phyloP scores from a whole-genome alignment of 441 rosid genomes.

The Gossypium davidsonii region DNA sequence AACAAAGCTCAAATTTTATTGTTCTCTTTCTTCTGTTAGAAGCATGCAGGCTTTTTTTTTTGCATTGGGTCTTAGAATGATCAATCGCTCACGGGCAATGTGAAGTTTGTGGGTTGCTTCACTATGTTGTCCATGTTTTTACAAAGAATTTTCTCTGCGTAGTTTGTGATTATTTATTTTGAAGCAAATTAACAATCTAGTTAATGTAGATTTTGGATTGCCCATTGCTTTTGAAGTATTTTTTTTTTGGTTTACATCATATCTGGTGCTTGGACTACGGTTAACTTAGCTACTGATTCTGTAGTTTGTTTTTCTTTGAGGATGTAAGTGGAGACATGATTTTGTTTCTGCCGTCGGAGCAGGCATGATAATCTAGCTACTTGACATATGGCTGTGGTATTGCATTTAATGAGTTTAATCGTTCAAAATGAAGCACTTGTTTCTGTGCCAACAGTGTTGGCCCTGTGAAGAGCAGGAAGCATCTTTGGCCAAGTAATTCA shows the following conservation, averaged over 20 bases:
- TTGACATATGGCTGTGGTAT: neutral
- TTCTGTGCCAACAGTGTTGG: neutral
- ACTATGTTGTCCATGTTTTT: neutral
- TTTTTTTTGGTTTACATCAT: neutral
- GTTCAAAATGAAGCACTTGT: neutral
- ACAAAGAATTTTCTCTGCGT: neutral
- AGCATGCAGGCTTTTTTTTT: neutral
- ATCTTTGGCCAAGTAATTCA: neutral
- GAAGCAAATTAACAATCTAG: neutral
- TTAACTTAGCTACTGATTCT: neutral
- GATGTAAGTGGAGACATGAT: neutral
- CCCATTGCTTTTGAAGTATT: neutral
- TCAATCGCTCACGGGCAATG: neutral
- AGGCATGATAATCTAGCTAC: neutral
- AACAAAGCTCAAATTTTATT: neutral
- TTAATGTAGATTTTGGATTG: neutral
- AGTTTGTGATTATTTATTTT: neutral
- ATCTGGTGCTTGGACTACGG: neutral
- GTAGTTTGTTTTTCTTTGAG: neutral
- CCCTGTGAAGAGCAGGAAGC: neutral
- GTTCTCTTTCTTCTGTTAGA: neutral
- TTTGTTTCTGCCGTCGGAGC: neutral
- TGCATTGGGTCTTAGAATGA: neutral
- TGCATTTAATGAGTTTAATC: neutral
- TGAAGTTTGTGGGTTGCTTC: neutral